A percentile compares a stretch with the other conserved stretches of the same genome.
These are phyloP conservation scores for Lavandula angustifolia DNA, from an alignment of 257 asterid genomes.

Conservation along the genomic window DNA sequence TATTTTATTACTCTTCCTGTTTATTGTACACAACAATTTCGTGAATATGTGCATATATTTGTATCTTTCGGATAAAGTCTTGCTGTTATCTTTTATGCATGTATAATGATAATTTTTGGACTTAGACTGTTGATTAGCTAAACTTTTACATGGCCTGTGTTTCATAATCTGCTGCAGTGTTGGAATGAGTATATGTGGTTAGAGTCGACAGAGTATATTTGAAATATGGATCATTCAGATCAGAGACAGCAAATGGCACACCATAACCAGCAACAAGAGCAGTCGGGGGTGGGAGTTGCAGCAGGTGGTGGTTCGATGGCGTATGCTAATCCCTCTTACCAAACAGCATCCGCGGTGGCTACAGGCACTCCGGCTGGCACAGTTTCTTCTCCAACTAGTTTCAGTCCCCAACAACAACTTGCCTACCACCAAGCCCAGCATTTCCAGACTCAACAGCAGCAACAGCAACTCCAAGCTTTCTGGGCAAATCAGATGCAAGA, in stretches of 20 bases:
- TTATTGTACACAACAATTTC: neutral
- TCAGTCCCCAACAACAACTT: constrained; percentile 44
- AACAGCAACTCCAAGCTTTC: constrained; percentile 55
- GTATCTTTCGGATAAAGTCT: neutral
- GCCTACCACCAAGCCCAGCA: constrained; percentile 53
- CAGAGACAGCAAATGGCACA: constrained; percentile 40
- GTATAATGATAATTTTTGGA: neutral
- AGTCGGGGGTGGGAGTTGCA: constrained; percentile 35
- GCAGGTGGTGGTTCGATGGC: constrained; percentile 37
- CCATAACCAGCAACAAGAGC: constrained; percentile 44
- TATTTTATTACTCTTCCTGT: neutral
- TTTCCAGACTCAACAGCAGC: constrained; percentile 50
- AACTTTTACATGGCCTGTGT: neutral
- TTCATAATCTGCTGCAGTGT: constrained; percentile 23
- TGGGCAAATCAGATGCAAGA: constrained; percentile 60
- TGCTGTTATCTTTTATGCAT: neutral
- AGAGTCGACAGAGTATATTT: constrained; percentile 3
- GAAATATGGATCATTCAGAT: constrained; percentile 48
- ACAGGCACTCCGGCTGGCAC: constrained; percentile 48
- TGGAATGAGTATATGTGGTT: constrained; percentile 24
- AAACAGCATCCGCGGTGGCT: constrained; percentile 36
- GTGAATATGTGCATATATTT: neutral
- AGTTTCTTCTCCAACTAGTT: constrained; percentile 49
- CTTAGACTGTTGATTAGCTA: neutral
- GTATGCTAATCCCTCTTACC: constrained; percentile 40